phyloP scores from a whole-genome alignment of 768 basidiomycete species.

The Hericium coralloides region DNA sequence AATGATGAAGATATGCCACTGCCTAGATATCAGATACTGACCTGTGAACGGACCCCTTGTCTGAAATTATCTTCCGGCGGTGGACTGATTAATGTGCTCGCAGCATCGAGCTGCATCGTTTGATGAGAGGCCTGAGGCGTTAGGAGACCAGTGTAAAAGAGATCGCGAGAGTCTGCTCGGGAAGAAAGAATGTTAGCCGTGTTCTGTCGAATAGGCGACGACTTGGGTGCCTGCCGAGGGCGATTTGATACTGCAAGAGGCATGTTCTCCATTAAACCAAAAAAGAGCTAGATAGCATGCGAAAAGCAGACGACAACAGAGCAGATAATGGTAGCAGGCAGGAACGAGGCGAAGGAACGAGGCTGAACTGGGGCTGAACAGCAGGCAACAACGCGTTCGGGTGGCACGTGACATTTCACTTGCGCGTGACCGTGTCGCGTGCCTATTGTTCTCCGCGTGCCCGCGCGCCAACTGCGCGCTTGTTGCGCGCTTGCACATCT shows the following conservation, averaged over 20 bases:
- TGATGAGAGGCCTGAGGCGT: constrained; percentile 10
- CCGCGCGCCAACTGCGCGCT: neutral
- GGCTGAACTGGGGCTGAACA: neutral
- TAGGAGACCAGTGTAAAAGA: constrained; percentile 8
- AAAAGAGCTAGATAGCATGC: neutral
- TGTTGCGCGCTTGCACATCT: neutral
- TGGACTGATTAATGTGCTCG: constrained; percentile 12
- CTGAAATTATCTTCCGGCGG: constrained; percentile 9
- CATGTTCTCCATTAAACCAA: neutral
- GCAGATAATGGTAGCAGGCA: neutral
- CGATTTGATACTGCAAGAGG: neutral
- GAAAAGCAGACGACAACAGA: neutral
- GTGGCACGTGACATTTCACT: neutral
- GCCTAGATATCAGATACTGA: neutral
- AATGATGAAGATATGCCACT: constrained; percentile 3
- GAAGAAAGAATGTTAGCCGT: constrained; percentile 6
- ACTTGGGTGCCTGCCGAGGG: constrained; percentile 2
- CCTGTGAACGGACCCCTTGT: neutral
- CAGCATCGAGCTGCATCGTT: constrained; percentile 5
- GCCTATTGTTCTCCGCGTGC: neutral
- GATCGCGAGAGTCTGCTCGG: constrained; percentile 1
- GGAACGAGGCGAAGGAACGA: neutral
- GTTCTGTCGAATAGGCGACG: constrained; percentile 7
- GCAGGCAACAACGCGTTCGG: neutral
- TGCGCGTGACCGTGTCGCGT: neutral